phyloP scores from a whole-genome alignment of 2,329 filamentous ascomycete genomes.

The Stemphylium lycopersici region DNA sequence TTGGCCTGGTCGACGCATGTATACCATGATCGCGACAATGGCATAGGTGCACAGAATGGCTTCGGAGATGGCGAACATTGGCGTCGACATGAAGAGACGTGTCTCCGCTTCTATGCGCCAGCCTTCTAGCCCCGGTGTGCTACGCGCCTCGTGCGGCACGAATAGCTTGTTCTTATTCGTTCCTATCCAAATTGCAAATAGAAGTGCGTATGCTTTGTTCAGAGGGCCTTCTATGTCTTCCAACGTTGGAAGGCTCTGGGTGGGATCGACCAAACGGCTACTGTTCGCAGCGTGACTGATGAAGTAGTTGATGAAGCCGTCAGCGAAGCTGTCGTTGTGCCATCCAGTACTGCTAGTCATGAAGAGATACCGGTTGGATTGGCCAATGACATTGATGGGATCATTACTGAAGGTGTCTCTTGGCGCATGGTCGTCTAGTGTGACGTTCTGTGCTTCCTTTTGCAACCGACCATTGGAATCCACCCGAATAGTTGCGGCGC shows the following conservation, averaged over 20 bases:
- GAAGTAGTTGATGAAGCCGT: slow-evolving; percentile 59
- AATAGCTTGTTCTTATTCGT: slow-evolving; percentile 52
- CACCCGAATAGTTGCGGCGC: slow-evolving; percentile 45
- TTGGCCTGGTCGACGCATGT: slow-evolving; percentile 48
- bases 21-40: slow-evolving; percentile 53
- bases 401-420: slow-evolving; percentile 30
- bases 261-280: slow-evolving; percentile 46
- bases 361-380: slow-evolving; percentile 34
- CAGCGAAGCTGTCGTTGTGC: slow-evolving; percentile 57
- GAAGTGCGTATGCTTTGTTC: slow-evolving; percentile 38
- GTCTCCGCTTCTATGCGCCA: slow-evolving; percentile 36
- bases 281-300: slow-evolving; percentile 40
- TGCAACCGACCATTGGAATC: slow-evolving; percentile 41
- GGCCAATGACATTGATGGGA: slow-evolving; percentile 28
- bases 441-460: neutral
- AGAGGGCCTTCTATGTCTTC: slow-evolving; percentile 30
- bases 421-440: neutral
- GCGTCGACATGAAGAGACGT: slow-evolving; percentile 57
- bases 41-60: slow-evolving; percentile 54
- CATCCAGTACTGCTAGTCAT: slow-evolving; percentile 31
- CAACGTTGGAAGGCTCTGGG: slow-evolving; percentile 40
- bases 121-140: slow-evolving; percentile 11
- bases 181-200: slow-evolving; percentile 55
- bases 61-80: slow-evolving; percentile 56
- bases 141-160: slow-evolving; percentile 5